Percentiles rank a stretch among this genome's conserved stretches.
Evolutionary conservation across 257 asterid species (phyloP).

Genomic region (Solanum ossicruentum): DNA sequence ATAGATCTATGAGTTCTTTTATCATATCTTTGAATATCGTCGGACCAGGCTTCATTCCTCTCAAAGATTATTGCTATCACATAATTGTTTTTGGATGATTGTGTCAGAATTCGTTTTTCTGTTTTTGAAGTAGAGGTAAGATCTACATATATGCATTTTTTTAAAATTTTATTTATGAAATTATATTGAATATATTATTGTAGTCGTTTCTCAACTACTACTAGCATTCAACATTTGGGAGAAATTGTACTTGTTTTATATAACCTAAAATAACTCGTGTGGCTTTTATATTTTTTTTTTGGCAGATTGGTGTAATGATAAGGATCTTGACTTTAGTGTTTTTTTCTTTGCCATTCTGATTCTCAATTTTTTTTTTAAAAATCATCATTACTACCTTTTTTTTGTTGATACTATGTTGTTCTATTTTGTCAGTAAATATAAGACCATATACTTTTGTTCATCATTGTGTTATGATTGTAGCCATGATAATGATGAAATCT

Average conservation of each 20-base stretch:
- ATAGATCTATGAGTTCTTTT: neutral
- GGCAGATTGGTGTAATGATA: neutral
- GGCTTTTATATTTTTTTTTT: neutral
- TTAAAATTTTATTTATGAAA: no score
- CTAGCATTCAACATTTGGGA: neutral
- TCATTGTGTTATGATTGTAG: neutral
- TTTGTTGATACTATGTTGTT: neutral
- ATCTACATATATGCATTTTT: neutral
- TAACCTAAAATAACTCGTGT: neutral
- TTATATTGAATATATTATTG: no score
- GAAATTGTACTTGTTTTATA: neutral
- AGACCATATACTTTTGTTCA: neutral
- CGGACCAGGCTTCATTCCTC: conserved; percentile 35
- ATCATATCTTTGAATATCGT: neutral
- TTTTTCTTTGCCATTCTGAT: neutral
- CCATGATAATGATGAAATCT: neutral
- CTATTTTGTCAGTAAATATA: neutral
- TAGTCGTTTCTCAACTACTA: no score
- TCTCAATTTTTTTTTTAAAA: neutral
- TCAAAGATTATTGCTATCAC: conserved; percentile 1
- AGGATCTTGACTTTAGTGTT: neutral
- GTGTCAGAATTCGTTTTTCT: neutral
- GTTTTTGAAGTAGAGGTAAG: neutral
- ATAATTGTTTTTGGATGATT: neutral
- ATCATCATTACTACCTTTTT: neutral